Evolutionary conservation across 1,139 yeast genomes (phyloP), one percentile per base, ranked within the genome.

Genomic region (Lodderomyces elongisporus): DNA sequence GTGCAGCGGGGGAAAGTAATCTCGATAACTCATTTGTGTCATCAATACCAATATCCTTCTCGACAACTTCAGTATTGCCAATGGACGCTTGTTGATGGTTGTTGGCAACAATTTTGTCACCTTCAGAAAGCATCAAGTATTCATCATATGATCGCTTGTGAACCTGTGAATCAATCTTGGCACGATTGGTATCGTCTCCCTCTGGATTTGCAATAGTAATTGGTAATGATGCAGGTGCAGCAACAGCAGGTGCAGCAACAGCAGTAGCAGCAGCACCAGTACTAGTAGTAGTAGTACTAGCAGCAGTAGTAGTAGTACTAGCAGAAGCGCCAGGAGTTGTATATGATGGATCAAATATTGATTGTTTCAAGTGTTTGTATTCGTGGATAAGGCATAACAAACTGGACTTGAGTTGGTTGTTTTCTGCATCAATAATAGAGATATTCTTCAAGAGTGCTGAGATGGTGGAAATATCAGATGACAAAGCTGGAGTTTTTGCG

Each of bases 351-450:
- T 54, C 48, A 32, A 56, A 49, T 18, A 67, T 69, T 42, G 54
- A 48, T 30, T 52, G 53, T 38, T 60, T 58, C 42, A 68, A 52
- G 31, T 58, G 52, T 43, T 66, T 66, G 47, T 67, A 68, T 38
- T 67, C 73, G 35, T 66, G 62, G 24, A 68, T 66, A 36, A 67
- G 53, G 28, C 58, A 50, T 28, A 68, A 52, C 27, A 68, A 49
- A 35, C 60, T 57, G 7, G 57, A 44, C 38, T 68, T 68, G 36
- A 68, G 56, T 17, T 54, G 55, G 31, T 47, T 42, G 43, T 68
- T 68, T 45, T 68, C 74, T 15, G 47, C 40, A 26, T 60, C 64
- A 13, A 66, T 51, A 14, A 47, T 35, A 14, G 51, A 44, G 32
- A 66, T 60, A 40, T 55, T 54, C 21, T 51, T 35, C 18, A 32